Percentiles rank a stretch among this genome's conserved stretches.
These are phyloP conservation scores for Chytriomyces hyalinus DNA, from an alignment of 192 early-diverging fungal species.

Conservation along the genomic window DNA sequence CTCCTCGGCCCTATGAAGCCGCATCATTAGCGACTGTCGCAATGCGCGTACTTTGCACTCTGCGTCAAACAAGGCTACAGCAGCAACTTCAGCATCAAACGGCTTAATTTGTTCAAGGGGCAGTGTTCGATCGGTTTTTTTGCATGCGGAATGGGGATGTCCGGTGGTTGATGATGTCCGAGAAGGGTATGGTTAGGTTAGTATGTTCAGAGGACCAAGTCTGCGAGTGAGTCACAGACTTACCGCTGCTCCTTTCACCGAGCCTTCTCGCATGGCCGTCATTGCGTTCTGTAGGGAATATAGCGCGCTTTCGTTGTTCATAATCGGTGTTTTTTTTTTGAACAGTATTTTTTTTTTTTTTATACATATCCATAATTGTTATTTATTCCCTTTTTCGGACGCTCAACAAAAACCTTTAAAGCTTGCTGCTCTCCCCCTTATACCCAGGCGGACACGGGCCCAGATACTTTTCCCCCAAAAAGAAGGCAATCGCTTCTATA, in stretches of 20 bases:
- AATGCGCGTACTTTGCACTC: slow-evolving; percentile 3
- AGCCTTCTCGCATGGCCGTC: background rate
- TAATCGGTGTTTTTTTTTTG: too few species aligned
- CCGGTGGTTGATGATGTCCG: too few species aligned
- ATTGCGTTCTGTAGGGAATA: too few species aligned
- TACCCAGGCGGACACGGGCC: slow-evolving; percentile 32
- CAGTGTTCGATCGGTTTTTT: background rate
- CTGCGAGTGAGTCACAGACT: too few species aligned
- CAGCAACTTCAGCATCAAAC: background rate
- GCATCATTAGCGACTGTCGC: background rate
- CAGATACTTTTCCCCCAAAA: slow-evolving; percentile 36
- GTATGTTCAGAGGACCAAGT: too few species aligned
- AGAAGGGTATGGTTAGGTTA: too few species aligned
- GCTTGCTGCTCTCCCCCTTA: background rate
- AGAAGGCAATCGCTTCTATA: slow-evolving; percentile 47
- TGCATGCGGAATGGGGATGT: too few species aligned
- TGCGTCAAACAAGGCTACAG: slow-evolving; percentile 6
- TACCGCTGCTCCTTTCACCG: background rate
- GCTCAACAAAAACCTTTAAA: background rate
- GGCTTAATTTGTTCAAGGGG: background rate
- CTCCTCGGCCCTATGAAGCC: background rate
- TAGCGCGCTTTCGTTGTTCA: too few species aligned
- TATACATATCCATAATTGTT: background rate
- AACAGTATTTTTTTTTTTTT: too few species aligned
- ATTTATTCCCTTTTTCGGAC: slow-evolving; percentile 3